phyloP scores from a whole-genome alignment of 805 yeast species.

The Ogataea haglerorum region DNA sequence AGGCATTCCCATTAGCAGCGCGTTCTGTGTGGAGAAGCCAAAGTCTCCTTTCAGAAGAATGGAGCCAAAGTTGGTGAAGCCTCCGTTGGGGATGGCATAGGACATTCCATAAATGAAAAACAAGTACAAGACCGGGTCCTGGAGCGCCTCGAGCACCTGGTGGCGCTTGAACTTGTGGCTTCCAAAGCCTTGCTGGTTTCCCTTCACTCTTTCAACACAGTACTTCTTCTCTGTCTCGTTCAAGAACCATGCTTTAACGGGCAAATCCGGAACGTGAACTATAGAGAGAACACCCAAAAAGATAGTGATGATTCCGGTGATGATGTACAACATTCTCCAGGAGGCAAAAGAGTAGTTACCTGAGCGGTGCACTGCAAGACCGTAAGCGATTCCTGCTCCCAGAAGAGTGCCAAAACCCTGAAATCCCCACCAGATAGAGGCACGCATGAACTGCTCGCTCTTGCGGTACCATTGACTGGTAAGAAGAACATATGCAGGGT shows the following conservation, averaged over 20 bases:
- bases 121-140: constrained; percentile 34
- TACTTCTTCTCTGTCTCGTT: neutral
- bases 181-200: neutral
- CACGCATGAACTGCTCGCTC: constrained; percentile 27
- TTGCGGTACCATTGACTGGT: neutral
- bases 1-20: constrained; percentile 29
- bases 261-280: no score
- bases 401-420: constrained; percentile 32
- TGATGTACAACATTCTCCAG: no score
- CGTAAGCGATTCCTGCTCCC: constrained; percentile 29
- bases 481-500: constrained; percentile 27
- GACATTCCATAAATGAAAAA: constrained; percentile 35
- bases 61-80: constrained; percentile 46
- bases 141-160: constrained; percentile 25
- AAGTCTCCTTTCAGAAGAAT: constrained; percentile 39
- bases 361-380: constrained; percentile 20
- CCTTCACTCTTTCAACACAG: neutral
- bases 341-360: neutral
- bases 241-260: no score
- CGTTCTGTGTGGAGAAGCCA: constrained; percentile 33
- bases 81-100: constrained; percentile 55
- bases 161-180: constrained; percentile 24
- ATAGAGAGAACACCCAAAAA: no score
- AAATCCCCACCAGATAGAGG: constrained; percentile 34
- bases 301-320: no score